A percentile compares a stretch with the other conserved stretches of the same genome.
phyloP scores from a whole-genome alignment of 176 grass and related monocot species.

The Eragrostis nindensis region DNA sequence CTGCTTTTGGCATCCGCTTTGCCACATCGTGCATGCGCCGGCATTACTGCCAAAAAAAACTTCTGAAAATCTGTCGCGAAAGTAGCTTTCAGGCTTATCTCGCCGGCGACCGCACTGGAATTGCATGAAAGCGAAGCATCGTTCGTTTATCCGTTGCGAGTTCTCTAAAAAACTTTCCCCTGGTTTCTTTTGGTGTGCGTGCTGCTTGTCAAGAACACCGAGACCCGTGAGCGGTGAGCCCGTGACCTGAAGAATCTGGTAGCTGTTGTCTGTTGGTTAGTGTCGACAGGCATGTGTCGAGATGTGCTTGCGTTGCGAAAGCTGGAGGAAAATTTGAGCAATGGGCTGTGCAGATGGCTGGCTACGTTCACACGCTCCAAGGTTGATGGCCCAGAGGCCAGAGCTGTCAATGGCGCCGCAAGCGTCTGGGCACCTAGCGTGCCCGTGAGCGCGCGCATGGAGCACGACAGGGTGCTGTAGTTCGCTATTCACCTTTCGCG shows the following conservation, averaged over 20 bases:
- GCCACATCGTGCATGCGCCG: slow-evolving; percentile 24
- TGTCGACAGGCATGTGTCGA: neutral
- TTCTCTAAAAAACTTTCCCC: neutral
- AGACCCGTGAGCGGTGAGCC: slow-evolving; percentile 30
- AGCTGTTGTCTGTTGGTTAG: slow-evolving; percentile 20
- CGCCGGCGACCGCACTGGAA: slow-evolving; percentile 39
- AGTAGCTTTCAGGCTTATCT: slow-evolving; percentile 48
- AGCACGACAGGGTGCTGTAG: too few species aligned
- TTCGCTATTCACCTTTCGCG: too few species aligned
- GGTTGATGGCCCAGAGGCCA: neutral
- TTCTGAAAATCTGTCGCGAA: neutral
- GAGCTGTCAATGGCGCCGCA: neutral
- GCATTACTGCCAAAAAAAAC: neutral
- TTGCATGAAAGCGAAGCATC: slow-evolving; percentile 27
- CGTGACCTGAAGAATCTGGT: slow-evolving; percentile 50
- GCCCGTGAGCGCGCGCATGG: slow-evolving; percentile 16
- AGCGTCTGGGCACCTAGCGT: neutral
- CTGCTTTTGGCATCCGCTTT: slow-evolving; percentile 15
- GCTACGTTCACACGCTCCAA: neutral
- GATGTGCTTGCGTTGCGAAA: neutral
- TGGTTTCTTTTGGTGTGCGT: neutral
- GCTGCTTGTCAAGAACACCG: neutral
- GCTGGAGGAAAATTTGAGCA: neutral
- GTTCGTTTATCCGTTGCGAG: neutral
- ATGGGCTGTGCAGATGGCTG: neutral